Base-by-base conservation (phyloP, 768 basidiomycete species). In the Pleurotus pulmonarius region DNA sequence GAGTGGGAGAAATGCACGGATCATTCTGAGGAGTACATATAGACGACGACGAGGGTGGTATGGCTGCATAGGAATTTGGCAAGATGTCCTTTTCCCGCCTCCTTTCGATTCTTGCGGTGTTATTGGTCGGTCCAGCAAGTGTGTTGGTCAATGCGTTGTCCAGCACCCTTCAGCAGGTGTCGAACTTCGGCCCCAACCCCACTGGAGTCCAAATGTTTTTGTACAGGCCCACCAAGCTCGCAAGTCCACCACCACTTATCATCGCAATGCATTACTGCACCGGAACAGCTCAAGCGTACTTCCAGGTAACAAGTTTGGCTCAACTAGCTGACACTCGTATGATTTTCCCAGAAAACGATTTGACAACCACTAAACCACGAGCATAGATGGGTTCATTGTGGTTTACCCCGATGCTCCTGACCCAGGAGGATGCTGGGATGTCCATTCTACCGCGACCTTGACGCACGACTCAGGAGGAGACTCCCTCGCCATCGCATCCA, bases 401-500 rank as follows among this genome's bases (percentile, higher is more conserved):
- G 73, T 83, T 61, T 83, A 75, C 59, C 77, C 76, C 16, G 63
- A 72, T 59, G 75, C 77, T 2, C 77, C 76, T 4, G 66, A 71
- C 55, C 58, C 63, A 12, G 79, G 79, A 49, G 73, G 71, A 58
- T 83, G 81, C 69, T 83, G 78, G 78, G 82, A 83, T 59, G 81
- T 83, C 26, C 69, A 73, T 62, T 73, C 77, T 37, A 73, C 63
- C 54, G 77, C 68, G 37, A 82, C 82, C 5, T 71, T 85, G 59
- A 81, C 76, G 16, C 83, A 83, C 62, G 73, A 83, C 61, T 76
- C 69, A 12, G 83, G 82, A 5, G 77, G 81, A 20, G 83, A 85
- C 65, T 82, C 81, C 5, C 70, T 77, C 22, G 79, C 70, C 6
- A 81, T 84, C 58, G 79, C 72, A 0, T 75, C 69, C 18, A 73